These are phyloP conservation scores for Boletus tylopilopsis DNA, from an alignment of 768 basidiomycete genomes.

Conservation along the genomic window DNA sequence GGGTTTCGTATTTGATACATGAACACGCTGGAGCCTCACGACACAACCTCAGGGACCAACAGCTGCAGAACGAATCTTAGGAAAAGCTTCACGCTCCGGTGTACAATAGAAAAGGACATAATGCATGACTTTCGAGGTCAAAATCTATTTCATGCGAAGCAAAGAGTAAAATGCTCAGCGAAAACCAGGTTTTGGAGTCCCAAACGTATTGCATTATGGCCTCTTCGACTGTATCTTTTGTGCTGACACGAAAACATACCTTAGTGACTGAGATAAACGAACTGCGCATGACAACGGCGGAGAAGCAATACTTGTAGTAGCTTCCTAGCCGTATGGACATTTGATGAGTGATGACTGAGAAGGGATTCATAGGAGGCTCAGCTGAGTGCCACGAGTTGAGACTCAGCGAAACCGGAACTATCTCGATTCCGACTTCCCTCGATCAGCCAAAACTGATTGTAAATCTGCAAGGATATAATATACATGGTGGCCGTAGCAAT, in stretches of 20 bases:
- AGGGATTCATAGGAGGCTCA: no score
- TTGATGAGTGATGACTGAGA: no score
- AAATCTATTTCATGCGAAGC: conserved; percentile 11
- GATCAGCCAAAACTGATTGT: neutral
- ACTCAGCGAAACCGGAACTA: neutral
- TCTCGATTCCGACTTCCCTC: no score
- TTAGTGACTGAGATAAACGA: neutral
- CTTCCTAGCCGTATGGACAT: no score
- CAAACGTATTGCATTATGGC: conserved; percentile 27
- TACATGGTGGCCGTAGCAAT: no score
- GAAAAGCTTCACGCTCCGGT: neutral
- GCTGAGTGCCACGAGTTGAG: neutral
- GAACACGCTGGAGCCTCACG: neutral
- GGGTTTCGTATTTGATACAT: neutral
- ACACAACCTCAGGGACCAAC: neutral
- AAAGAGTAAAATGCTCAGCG: conserved; percentile 5
- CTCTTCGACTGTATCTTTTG: conserved; percentile 10
- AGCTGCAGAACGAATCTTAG: conserved; percentile 5
- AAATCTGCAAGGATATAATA: neutral
- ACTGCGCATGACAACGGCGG: neutral
- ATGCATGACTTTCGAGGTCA: conserved; percentile 24
- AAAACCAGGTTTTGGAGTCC: conserved; percentile 17
- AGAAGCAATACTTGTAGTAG: no score
- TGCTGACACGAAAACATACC: conserved; percentile 15
- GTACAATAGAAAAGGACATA: conserved; percentile 26